Evolutionary conservation across 495 filamentous ascomycete genomes (phyloP).

Genomic region (Apodospora peruviana): DNA sequence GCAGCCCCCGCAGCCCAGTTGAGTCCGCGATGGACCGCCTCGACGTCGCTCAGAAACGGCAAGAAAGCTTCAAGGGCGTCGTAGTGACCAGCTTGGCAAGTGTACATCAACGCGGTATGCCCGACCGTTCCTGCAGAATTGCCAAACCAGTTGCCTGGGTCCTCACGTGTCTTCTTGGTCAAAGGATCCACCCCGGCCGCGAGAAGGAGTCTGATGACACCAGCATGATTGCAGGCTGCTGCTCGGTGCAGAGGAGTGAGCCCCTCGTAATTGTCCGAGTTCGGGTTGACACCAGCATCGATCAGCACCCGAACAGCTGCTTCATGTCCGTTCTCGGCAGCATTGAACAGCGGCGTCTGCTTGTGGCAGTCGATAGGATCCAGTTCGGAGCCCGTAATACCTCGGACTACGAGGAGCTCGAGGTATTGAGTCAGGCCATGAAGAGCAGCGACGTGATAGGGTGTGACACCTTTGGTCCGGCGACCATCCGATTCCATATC

Average conservation of each 20-base stretch:
- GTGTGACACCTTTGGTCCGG: not conserved
- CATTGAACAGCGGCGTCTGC: constrained; percentile 3
- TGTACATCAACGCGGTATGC: constrained; percentile 17
- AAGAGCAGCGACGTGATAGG: constrained; percentile 7
- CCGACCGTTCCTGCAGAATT: not conserved
- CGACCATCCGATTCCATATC: not conserved
- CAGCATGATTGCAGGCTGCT: constrained; percentile 8
- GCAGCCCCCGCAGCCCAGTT: constrained; percentile 15
- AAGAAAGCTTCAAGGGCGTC: constrained; percentile 21
- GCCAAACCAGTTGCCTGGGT: constrained; percentile 7
- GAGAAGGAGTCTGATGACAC: constrained; percentile 19
- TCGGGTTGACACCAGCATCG: constrained; percentile 11
- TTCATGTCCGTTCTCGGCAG: constrained; percentile 6
- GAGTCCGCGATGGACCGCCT: constrained; percentile 12
- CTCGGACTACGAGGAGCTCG: not conserved
- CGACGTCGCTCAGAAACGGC: constrained; percentile 5
- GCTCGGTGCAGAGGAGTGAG: constrained; percentile 23
- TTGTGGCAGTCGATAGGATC: not conserved
- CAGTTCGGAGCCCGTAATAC: not conserved
- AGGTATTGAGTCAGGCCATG: constrained; percentile 9
- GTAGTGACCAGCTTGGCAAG: constrained; percentile 17
- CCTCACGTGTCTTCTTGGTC: constrained; percentile 20
- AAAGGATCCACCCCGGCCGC: constrained; percentile 23
- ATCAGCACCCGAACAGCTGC: constrained; percentile 1
- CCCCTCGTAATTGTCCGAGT: constrained; percentile 12